These are phyloP conservation scores for Mallotus repandus DNA, from an alignment of 441 rosid genomes.

Conservation along the genomic window DNA sequence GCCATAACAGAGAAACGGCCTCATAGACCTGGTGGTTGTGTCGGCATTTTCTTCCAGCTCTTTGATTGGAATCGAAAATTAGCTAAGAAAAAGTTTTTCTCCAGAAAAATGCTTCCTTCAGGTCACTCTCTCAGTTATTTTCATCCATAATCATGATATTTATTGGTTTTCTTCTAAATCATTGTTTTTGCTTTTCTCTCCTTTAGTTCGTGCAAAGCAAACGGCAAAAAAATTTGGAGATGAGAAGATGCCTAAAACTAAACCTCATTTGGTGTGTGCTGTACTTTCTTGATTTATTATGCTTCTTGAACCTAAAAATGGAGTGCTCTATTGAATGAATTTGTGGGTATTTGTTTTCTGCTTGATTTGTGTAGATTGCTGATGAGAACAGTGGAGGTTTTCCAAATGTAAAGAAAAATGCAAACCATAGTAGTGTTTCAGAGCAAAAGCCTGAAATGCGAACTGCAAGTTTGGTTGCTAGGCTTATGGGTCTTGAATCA, in stretches of 20 bases:
- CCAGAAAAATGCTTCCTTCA: conserved; percentile 71
- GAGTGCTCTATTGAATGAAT: neutral
- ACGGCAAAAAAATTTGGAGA: conserved; percentile 59
- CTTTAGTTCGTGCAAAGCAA: conserved; percentile 55
- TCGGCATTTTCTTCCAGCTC: conserved; percentile 83
- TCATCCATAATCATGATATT: neutral
- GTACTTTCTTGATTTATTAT: conserved; percentile 6
- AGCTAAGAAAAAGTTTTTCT: conserved; percentile 76
- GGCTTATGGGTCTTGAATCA: conserved; percentile 97
- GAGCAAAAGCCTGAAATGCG: conserved; percentile 58
- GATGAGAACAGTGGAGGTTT: conserved; percentile 72
- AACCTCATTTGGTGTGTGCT: conserved; percentile 53
- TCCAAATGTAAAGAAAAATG: conserved; percentile 48
- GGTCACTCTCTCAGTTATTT: conserved; percentile 35
- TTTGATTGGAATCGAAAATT: conserved; percentile 84
- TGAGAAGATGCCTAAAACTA: conserved; percentile 81
- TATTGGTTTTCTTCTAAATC: neutral
- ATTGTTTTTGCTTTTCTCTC: conserved; percentile 15
- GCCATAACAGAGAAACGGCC: conserved; percentile 69
- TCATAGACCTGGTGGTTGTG: conserved; percentile 75
- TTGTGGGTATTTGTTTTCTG: neutral
- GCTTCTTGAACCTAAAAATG: neutral
- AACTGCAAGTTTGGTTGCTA: conserved; percentile 77
- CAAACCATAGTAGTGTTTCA: conserved; percentile 23
- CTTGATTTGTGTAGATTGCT: conserved; percentile 54